Conservation (phyloP, 2,329 filamentous ascomycete genomes). For the Sporothrix curviconia region DNA sequence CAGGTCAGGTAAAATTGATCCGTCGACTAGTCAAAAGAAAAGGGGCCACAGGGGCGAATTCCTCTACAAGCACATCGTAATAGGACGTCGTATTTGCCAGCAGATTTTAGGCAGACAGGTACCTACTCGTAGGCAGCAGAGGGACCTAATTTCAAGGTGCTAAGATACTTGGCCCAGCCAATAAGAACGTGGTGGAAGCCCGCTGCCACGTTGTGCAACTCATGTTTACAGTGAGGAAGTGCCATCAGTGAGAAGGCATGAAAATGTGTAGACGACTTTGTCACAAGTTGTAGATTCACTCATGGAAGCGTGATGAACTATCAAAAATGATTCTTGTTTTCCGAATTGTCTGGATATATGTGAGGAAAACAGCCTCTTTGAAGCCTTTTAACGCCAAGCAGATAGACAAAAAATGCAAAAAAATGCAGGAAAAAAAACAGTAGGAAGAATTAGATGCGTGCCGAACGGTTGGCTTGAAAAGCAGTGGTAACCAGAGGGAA, state of each 20-base stretch:
- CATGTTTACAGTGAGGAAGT: too few relatives aligned
- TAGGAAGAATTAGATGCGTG: too few relatives aligned
- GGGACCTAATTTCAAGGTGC: neutral
- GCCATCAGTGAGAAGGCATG: too few relatives aligned
- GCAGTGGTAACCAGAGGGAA: too few relatives aligned
- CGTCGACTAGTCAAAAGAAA: neutral
- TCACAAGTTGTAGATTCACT: neutral
- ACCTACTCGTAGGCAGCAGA: neutral
- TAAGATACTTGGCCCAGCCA: neutral
- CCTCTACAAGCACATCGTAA: too few relatives aligned
- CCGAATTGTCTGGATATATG: conserved; percentile 18
- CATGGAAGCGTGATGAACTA: neutral
- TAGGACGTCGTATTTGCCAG: neutral
- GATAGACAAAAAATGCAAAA: neutral
- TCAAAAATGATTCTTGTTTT: conserved; percentile 4
- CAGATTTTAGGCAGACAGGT: neutral
- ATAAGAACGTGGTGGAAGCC: too few relatives aligned
- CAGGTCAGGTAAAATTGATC: too few relatives aligned
- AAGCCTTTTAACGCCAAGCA: conserved; percentile 10
- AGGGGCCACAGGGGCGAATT: neutral
- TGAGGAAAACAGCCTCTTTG: conserved; percentile 11
- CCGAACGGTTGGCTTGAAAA: too few relatives aligned
- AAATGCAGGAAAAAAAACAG: neutral
- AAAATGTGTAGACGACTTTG: neutral
- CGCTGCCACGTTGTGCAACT: too few relatives aligned